Conservation (phyloP, 257 asterid genomes). For the Craterostigma plantagineum region DNA sequence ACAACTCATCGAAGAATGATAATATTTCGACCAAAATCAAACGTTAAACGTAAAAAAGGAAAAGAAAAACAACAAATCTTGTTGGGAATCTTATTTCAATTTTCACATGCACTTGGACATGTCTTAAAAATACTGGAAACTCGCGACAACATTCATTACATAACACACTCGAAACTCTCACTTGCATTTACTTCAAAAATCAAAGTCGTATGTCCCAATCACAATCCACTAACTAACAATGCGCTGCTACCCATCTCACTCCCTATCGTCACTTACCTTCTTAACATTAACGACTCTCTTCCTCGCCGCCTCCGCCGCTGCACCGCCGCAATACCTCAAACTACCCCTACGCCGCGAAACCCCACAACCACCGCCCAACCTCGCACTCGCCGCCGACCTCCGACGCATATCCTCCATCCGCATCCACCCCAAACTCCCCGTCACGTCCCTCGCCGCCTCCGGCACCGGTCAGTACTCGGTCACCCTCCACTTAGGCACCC, state of each 20-base stretch:
- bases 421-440: slow-evolving; percentile 28
- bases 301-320: slow-evolving; percentile 10
- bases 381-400: slow-evolving; percentile 42
- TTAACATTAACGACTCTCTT: slow-evolving; percentile 6
- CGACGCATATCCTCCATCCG: slow-evolving; percentile 32
- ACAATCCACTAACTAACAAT: no score
- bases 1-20: no score
- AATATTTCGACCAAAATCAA: no score
- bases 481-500: slow-evolving; percentile 55
- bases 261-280: slow-evolving; percentile 11
- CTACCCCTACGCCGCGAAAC: slow-evolving; percentile 43
- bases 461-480: slow-evolving; percentile 86
- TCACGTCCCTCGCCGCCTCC: slow-evolving; percentile 54
- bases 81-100: no score
- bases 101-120: no score
- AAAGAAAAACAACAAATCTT: no score
- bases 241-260: neutral
- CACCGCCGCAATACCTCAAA: slow-evolving; percentile 22
- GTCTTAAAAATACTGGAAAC: no score
- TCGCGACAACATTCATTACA: no score
- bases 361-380: slow-evolving; percentile 33
- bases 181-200: no score
- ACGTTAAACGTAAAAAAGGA: no score
- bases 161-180: no score
- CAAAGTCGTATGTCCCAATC: no score